Conservation (phyloP, 495 filamentous ascomycete genomes). For the Penicillium canariense region DNA sequence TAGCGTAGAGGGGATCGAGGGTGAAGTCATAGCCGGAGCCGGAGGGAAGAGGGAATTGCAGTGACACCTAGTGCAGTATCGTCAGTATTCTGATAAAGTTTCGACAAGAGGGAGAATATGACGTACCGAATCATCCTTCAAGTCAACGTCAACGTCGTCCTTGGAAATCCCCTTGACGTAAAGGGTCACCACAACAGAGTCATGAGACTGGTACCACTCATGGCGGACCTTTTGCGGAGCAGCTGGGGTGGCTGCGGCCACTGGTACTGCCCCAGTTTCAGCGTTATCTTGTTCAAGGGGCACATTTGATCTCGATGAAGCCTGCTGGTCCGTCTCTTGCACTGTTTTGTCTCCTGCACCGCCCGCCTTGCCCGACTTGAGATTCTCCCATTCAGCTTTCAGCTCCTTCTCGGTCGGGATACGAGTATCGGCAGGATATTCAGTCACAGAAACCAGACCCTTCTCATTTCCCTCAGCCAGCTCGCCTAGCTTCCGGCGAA, state of each 20-base stretch:
- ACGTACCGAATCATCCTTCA: constrained; percentile 53
- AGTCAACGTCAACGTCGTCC: constrained; percentile 56
- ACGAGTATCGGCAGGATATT: constrained; percentile 58
- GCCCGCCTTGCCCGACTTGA: constrained; percentile 25
- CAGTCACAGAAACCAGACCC: constrained; percentile 54
- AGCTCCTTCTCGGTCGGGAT: constrained; percentile 41
- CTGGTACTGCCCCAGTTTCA: neutral
- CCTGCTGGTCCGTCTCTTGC: constrained; percentile 1
- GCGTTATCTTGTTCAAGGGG: neutral
- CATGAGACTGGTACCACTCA: constrained; percentile 75
- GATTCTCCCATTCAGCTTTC: constrained; percentile 32
- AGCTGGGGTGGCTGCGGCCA: neutral
- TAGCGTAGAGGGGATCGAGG: constrained; percentile 66
- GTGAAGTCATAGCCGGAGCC: constrained; percentile 63
- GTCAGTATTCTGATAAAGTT: constrained; percentile 18
- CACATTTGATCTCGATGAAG: constrained; percentile 3
- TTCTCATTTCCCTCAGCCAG: constrained; percentile 60
- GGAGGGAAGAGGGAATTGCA: constrained; percentile 65
- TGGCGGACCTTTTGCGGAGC: constrained; percentile 59
- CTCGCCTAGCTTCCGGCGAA: constrained; percentile 47
- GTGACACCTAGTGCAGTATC: constrained; percentile 44
- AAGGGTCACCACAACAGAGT: constrained; percentile 64
- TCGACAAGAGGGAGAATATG: too few species aligned
- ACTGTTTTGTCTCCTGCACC: constrained; percentile 18
- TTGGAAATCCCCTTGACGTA: constrained; percentile 71